Percentiles rank a stretch among this genome's conserved stretches.
phyloP scores from a whole-genome alignment of 2,329 filamentous ascomycete genomes.

The Aspergillus carbonarius region DNA sequence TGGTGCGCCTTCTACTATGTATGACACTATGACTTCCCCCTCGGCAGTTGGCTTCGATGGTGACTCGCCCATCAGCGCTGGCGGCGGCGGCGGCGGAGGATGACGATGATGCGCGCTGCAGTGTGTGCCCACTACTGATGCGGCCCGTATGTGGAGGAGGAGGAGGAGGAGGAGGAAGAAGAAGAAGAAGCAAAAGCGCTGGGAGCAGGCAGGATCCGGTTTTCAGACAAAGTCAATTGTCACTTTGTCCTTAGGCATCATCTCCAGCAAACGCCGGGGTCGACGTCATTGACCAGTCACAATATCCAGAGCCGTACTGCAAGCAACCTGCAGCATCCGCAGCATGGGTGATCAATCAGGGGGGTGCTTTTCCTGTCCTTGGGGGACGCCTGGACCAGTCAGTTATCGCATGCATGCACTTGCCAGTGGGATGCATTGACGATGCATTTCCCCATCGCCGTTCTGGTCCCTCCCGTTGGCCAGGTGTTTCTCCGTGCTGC shows the following conservation, averaged over 20 bases:
- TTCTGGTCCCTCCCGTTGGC: neutral
- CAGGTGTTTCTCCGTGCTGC: conserved; percentile 6
- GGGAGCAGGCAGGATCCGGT: neutral
- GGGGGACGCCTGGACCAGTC: neutral
- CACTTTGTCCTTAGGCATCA: neutral
- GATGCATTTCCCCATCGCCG: neutral
- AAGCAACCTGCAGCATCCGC: neutral
- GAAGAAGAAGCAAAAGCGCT: neutral
- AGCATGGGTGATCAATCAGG: conserved; percentile 5
- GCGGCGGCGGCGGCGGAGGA: neutral
- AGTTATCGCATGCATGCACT: conserved; percentile 5
- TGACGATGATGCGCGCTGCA: neutral
- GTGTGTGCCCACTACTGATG: neutral
- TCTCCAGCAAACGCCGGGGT: neutral
- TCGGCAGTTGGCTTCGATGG: conserved; percentile 4
- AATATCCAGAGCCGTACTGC: neutral
- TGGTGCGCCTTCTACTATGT: neutral
- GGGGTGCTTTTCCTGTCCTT: neutral
- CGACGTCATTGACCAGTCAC: conserved; percentile 6
- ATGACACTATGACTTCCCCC: neutral
- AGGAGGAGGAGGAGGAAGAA: neutral
- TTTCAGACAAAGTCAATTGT: conserved; percentile 1
- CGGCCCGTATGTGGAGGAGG: neutral
- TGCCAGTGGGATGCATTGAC: conserved; percentile 1
- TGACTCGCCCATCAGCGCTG: neutral